A percentile compares a stretch with the other conserved stretches of the same genome.
Conservation (phyloP, 2,329 filamentous ascomycete genomes). For the Orbilia brochopaga region DNA sequence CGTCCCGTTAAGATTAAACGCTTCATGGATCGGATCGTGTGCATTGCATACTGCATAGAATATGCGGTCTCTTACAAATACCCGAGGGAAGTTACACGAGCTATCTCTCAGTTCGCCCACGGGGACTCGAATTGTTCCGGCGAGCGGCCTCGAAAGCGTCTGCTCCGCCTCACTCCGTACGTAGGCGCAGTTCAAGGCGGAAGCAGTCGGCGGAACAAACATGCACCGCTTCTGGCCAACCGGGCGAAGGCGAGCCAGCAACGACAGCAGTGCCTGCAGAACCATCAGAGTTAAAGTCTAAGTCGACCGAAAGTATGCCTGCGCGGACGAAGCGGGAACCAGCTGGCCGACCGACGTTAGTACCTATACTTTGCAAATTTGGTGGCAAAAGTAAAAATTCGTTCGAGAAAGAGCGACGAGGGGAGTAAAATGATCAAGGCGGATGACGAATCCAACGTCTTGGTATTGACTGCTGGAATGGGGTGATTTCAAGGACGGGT, state of each 20-base stretch:
- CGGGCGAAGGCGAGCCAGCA: background rate
- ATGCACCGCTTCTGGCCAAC: background rate
- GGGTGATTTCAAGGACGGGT: background rate
- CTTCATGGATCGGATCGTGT: background rate
- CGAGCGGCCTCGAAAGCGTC: background rate
- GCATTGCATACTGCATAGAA: too few species aligned
- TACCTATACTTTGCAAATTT: background rate
- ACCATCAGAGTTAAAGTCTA: background rate
- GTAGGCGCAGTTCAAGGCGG: conserved; percentile 6
- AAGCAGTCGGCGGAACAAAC: background rate
- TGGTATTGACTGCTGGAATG: background rate
- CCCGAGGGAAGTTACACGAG: conserved; percentile 7
- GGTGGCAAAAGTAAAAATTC: conserved; percentile 23
- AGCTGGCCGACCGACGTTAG: too few species aligned
- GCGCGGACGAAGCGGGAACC: background rate
- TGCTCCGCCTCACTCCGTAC: conserved; percentile 1
- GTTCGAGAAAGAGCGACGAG: background rate
- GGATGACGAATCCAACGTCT: conserved; percentile 40
- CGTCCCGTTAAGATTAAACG: too few species aligned
- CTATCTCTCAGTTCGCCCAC: background rate
- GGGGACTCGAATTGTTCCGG: background rate
- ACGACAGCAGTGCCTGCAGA: background rate
- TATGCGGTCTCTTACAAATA: background rate
- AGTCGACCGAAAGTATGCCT: background rate
- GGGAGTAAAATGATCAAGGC: conserved; percentile 30